phyloP scores from a whole-genome alignment of 169 alveolate species.

The Cryptosporidium meleagridis region DNA sequence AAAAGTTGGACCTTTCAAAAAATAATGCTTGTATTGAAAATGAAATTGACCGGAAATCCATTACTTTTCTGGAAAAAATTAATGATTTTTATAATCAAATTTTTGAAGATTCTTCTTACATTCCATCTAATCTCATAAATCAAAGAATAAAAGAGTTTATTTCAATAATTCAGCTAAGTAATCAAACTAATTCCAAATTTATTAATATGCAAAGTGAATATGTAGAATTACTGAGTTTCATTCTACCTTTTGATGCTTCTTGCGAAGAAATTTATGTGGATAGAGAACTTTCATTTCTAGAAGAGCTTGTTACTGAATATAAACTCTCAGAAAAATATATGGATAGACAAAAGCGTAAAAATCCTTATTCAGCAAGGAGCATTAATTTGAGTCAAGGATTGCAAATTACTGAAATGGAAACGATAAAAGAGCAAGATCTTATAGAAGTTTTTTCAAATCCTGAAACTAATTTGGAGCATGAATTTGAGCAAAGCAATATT shows the following conservation, averaged over 20 bases:
- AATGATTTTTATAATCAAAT: constrained; percentile 26
- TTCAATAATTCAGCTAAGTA: constrained; percentile 49
- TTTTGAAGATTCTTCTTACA: neutral
- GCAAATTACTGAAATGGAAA: neutral
- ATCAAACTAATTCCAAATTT: neutral
- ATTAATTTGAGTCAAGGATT: neutral
- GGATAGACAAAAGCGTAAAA: neutral
- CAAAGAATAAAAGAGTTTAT: constrained; percentile 56
- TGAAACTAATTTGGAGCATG: neutral
- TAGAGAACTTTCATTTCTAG: constrained; percentile 47
- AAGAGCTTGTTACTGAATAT: constrained; percentile 30
- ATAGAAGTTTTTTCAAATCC: neutral
- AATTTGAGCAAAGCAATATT: neutral
- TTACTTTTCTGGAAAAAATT: constrained; percentile 32
- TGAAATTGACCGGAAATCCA: neutral
- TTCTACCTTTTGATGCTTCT: constrained; percentile 76
- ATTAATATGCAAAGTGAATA: neutral
- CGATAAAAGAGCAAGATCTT: neutral
- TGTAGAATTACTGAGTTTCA: constrained; percentile 13
- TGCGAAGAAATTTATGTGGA: constrained; percentile 76
- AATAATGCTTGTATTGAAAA: neutral
- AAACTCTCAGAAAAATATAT: neutral
- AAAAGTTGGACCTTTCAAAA: neutral
- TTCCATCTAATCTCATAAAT: constrained; percentile 15
- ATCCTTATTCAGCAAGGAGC: neutral